Base-by-base conservation (phyloP, 495 filamentous ascomycete species). In the Acidomyces sp. region DNA sequence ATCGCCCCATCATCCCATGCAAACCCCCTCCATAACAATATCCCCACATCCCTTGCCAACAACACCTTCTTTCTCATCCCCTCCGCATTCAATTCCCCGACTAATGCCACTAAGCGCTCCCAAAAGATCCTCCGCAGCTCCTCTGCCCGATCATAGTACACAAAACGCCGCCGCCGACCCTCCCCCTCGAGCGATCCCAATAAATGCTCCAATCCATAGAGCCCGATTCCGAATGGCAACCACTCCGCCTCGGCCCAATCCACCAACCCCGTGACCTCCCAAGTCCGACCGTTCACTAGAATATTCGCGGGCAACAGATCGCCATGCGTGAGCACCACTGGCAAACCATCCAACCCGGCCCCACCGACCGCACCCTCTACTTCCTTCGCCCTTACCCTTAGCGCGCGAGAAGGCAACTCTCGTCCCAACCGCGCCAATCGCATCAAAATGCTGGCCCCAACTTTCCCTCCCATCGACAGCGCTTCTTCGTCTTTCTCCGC, bases 281-380 rank as follows among this genome's bases (percentile, higher is more conserved):
- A 49, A 4, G 54, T 87, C 24, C 74, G 76, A 51, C 78, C 68
- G 55, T 90, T 77, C 4, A 93, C 78, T 11, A 85, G 88, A 46
- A 95, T 66, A 44, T 77, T 78, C 9, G 55, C 55, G 2, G 68
- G 55, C 0, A 68, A 44, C 13, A 77, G 51, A 52, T 78, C 74
- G 3, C 72, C 72, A 45, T 77, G 72, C 4, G 64, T 75, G 4
- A 77, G 51, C 3, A 67, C 64, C 63, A 55, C 29, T 0, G 69
- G 69, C 1, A 69, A 48, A 3, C 45, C 46, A 33, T 66, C 62
- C 37, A 72, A 58, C 16, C 45, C 38, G 3, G 30, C 38, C 2
- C 25, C 11, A 22, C 55, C 46, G 10, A 72, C 31, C 4, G 55
- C 39, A 6, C 34, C 20, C n/a, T 64, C 54, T 6, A 62, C 41